Conservation (phyloP, 2,329 filamentous ascomycete genomes). For the Ophiostoma novo-ulmi region DNA sequence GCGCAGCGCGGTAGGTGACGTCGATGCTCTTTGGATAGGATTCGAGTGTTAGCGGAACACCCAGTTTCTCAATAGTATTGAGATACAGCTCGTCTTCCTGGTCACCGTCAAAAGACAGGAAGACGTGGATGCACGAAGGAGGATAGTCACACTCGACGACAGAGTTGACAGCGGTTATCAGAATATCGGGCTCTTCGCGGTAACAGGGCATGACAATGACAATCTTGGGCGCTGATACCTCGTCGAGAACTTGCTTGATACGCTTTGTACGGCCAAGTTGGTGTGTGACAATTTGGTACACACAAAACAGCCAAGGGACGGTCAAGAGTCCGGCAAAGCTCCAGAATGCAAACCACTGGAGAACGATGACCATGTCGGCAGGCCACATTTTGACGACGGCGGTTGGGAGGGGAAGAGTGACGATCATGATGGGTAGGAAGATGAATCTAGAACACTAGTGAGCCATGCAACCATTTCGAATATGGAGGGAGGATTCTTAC, state of each 20-base stretch:
- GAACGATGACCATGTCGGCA: slow-evolving; percentile 56
- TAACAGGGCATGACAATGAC: slow-evolving; percentile 97
- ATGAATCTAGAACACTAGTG: slow-evolving; percentile 54
- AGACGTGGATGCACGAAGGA: slow-evolving; percentile 84
- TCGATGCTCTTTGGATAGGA: slow-evolving; percentile 87
- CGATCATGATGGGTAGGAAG: slow-evolving; percentile 90
- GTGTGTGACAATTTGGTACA: slow-evolving; percentile 85
- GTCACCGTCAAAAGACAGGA: slow-evolving; percentile 90
- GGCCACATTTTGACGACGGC: slow-evolving; percentile 72
- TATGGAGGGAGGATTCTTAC: slow-evolving; percentile 41
- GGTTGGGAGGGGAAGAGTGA: slow-evolving; percentile 77
- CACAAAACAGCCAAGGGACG: slow-evolving; percentile 86
- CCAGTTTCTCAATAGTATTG: slow-evolving; percentile 77
- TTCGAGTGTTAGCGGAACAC: slow-evolving; percentile 70
- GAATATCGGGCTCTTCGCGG: slow-evolving; percentile 78
- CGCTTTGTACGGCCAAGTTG: slow-evolving; percentile 75
- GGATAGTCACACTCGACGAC: slow-evolving; percentile 94
- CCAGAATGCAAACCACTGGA: slow-evolving; percentile 97
- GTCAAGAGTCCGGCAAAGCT: slow-evolving; percentile 79
- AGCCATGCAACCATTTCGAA: not conserved
- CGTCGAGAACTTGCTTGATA: slow-evolving; percentile 79
- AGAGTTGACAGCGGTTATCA: slow-evolving; percentile 83
- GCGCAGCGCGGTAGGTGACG: slow-evolving; percentile 72
- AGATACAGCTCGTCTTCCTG: slow-evolving; percentile 84
- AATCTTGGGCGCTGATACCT: slow-evolving; percentile 82